Evolutionary conservation across 169 alveolate genomes (phyloP).

Genomic region (Cyclospora cayetanensis): DNA sequence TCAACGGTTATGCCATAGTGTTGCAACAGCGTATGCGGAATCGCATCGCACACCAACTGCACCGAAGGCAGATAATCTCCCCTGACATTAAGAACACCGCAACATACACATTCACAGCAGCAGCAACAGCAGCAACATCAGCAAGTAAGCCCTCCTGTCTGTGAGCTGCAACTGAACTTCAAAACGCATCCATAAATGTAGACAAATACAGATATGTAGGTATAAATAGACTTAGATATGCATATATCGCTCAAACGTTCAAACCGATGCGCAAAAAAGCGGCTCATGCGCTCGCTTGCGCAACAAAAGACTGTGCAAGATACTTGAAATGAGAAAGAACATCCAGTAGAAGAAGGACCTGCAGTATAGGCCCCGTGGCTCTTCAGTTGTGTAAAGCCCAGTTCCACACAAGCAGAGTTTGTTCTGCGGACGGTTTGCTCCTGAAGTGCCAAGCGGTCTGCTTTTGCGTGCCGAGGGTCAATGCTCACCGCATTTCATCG

Average conservation of each 20-base stretch:
- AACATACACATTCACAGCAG: background rate
- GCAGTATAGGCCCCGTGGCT: background rate
- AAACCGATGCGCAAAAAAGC: background rate
- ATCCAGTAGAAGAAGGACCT: background rate
- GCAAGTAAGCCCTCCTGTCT: no score
- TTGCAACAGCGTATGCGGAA: constrained; percentile 89
- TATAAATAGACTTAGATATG: background rate
- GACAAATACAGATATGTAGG: background rate
- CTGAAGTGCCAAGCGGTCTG: background rate
- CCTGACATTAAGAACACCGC: constrained; percentile 68
- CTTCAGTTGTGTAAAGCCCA: background rate
- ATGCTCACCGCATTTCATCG: constrained; percentile 89
- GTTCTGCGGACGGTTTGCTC: background rate
- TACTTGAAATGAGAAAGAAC: background rate
- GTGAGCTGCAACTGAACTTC: no score
- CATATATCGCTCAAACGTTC: background rate
- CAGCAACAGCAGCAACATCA: no score
- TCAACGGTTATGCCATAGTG: constrained; percentile 40
- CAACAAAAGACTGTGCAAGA: background rate
- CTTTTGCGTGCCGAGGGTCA: background rate
- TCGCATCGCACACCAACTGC: constrained; percentile 93
- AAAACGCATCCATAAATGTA: background rate
- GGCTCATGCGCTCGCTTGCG: background rate
- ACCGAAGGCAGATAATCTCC: constrained; percentile 93
- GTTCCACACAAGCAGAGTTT: background rate